A percentile compares a stretch with the other conserved stretches of the same genome.
Evolutionary conservation across 306 rosid species (phyloP).

Genomic region (Casuarina equisetifolia): DNA sequence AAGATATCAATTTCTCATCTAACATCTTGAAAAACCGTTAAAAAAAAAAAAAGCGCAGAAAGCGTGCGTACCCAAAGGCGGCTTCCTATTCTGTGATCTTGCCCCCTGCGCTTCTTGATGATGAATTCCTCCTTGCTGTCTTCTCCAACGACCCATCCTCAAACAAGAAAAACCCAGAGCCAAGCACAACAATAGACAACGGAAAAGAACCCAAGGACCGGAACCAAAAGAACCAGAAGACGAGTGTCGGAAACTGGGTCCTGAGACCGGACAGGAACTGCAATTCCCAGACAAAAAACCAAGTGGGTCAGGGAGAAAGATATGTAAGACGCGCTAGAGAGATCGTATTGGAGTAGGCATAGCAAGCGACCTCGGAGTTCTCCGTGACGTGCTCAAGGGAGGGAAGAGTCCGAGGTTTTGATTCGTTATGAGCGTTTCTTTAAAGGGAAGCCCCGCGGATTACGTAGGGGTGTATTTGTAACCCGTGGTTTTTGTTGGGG

Average conservation of each 20-base stretch:
- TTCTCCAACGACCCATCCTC: constrained; percentile 63
- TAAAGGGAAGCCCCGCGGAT: background rate
- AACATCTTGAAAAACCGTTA: constrained; percentile 5
- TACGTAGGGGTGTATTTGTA: too few species aligned
- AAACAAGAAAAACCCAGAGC: background rate
- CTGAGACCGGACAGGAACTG: background rate
- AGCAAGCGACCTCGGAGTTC: background rate
- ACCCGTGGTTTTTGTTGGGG: too few species aligned
- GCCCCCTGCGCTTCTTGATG: constrained; percentile 41
- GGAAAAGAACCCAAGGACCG: constrained; percentile 15
- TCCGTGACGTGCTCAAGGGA: background rate
- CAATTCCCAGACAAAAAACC: background rate
- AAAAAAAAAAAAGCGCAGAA: background rate
- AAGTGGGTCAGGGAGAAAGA: background rate
- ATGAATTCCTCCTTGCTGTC: constrained; percentile 41
- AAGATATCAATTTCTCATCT: constrained; percentile 16
- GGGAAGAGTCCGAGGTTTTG: background rate
- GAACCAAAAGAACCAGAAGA: constrained; percentile 5
- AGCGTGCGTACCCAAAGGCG: constrained; percentile 51
- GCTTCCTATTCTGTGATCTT: constrained; percentile 44
- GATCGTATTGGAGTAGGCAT: background rate
- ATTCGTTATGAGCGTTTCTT: background rate
- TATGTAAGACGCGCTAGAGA: background rate
- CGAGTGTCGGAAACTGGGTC: background rate
- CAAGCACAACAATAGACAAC: constrained; percentile 9